phyloP scores from a whole-genome alignment of 2,329 filamentous ascomycete species.

The Fusarium sp. region DNA sequence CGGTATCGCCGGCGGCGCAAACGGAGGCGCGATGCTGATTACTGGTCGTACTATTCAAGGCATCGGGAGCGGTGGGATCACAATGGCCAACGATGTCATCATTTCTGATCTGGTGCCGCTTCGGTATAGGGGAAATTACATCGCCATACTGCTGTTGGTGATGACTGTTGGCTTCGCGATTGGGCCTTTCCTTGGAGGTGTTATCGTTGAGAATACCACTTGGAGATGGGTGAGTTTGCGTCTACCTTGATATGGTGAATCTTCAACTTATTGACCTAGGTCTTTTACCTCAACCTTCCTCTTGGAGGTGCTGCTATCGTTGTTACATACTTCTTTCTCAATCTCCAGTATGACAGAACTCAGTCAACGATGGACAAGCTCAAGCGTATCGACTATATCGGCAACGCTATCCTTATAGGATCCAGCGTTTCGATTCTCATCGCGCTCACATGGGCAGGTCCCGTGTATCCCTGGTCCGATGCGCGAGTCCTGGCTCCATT shows the following conservation, averaged over 20 bases:
- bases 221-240: constrained; percentile 56
- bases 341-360: constrained; percentile 49
- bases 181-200: constrained; percentile 52
- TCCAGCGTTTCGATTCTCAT: constrained; percentile 57
- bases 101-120: constrained; percentile 63
- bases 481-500: constrained; percentile 57
- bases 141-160: constrained; percentile 51
- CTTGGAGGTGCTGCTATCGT: constrained; percentile 52
- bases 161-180: constrained; percentile 53
- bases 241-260: too few species aligned
- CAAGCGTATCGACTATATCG: constrained; percentile 58
- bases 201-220: constrained; percentile 45
- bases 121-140: constrained; percentile 59
- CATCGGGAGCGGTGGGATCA: constrained; percentile 45
- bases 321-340: constrained; percentile 54
- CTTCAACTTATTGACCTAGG: constrained; percentile 19
- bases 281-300: constrained; percentile 61
- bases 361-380: constrained; percentile 48
- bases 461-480: constrained; percentile 57
- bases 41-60: constrained; percentile 59
- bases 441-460: constrained; percentile 59
- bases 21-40: constrained; percentile 58
- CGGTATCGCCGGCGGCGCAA: constrained; percentile 59
- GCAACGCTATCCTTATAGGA: constrained; percentile 57
- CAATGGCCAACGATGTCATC: constrained; percentile 52